phyloP scores from a whole-genome alignment of 1,139 yeast species.

The Suhomyces terraborum region DNA sequence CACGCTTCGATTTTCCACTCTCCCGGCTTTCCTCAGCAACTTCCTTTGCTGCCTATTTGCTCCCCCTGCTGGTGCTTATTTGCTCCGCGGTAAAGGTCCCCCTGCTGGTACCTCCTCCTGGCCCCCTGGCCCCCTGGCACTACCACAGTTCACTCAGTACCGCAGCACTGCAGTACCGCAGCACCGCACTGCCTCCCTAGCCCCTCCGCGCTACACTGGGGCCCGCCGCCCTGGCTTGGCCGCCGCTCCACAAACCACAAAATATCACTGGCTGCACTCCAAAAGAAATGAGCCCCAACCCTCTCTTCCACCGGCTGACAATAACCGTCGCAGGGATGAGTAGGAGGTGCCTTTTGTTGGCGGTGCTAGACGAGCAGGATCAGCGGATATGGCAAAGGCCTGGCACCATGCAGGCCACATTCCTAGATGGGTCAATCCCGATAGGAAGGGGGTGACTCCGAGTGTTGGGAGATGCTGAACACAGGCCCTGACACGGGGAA shows the following conservation, averaged over 20 bases:
- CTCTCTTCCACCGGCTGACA: conserved; percentile 10
- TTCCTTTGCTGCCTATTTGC: background rate
- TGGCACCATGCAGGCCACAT: background rate
- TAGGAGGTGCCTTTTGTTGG: too few relatives aligned
- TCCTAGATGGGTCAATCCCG: conserved; percentile 1
- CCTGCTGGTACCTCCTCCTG: background rate
- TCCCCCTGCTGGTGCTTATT: background rate
- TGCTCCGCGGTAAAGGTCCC: too few relatives aligned
- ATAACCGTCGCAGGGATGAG: conserved; percentile 8
- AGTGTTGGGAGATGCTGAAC: too few relatives aligned
- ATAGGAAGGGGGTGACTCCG: background rate
- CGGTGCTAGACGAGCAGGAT: conserved; percentile 7
- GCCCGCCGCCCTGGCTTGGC: conserved; percentile 3
- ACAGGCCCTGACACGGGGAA: too few relatives aligned
- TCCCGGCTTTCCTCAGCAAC: too few relatives aligned
- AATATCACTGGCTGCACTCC: background rate
- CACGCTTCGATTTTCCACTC: too few relatives aligned
- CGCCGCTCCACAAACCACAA: too few relatives aligned
- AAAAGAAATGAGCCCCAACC: conserved; percentile 12
- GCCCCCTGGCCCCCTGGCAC: background rate
- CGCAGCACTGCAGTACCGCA: too few relatives aligned
- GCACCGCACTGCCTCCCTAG: too few relatives aligned
- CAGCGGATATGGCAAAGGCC: conserved; percentile 2
- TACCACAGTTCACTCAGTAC: too few relatives aligned
- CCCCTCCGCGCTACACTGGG: too few relatives aligned